Conservation (phyloP, 106 monocot genomes). For the Platanthera zijinensis region DNA sequence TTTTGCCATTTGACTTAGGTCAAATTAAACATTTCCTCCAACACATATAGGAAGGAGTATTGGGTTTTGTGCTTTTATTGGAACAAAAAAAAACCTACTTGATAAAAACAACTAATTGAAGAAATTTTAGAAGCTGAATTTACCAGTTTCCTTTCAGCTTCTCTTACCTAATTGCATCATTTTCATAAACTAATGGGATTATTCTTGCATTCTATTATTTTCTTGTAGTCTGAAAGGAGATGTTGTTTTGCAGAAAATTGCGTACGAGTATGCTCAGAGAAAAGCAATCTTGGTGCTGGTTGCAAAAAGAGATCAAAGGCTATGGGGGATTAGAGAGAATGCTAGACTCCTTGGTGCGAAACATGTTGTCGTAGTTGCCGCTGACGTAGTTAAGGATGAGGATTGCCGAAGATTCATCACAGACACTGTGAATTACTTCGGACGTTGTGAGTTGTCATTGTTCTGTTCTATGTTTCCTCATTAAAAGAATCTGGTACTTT, state of each 20-base stretch:
- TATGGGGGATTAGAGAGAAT: slow-evolving; percentile 69
- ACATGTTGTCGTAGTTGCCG: slow-evolving; percentile 60
- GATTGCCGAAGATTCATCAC: slow-evolving; percentile 63
- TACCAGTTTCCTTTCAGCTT: background rate
- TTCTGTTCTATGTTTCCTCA: background rate
- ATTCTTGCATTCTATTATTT: background rate
- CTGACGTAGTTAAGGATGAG: slow-evolving; percentile 84
- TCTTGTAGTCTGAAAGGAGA: background rate
- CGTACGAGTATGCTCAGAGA: slow-evolving; percentile 71
- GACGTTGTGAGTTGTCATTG: slow-evolving; percentile 38
- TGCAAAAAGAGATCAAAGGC: slow-evolving; percentile 60
- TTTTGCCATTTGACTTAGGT: too few species aligned
- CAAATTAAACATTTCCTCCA: too few species aligned
- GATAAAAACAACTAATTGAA: too few species aligned
- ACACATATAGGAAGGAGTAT: too few species aligned
- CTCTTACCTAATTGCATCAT: background rate
- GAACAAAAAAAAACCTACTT: too few species aligned
- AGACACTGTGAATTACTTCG: slow-evolving; percentile 63
- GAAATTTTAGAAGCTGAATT: background rate
- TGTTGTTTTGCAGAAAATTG: slow-evolving; percentile 56
- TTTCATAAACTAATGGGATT: background rate
- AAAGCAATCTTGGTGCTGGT: slow-evolving; percentile 69
- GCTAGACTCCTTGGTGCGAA: slow-evolving; percentile 48
- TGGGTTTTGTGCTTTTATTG: too few species aligned
- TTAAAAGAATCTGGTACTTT: background rate